These are phyloP conservation scores for Fusarium nanum DNA, from an alignment of 2,329 filamentous ascomycete genomes.

Conservation along the genomic window DNA sequence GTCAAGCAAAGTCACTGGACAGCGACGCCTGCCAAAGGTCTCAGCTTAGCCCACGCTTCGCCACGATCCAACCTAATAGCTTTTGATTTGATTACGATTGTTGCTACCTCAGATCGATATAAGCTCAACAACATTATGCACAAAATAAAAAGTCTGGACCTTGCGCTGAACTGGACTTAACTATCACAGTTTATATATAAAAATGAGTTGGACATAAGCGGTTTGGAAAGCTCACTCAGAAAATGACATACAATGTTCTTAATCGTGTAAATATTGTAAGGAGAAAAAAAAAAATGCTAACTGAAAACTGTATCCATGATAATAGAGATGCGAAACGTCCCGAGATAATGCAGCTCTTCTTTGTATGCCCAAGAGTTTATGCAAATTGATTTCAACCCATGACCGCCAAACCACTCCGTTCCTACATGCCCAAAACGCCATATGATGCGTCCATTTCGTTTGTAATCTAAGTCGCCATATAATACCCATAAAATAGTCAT, in stretches of 20 bases:
- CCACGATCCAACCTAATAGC: slow-evolving; percentile 12
- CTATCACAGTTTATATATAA: background rate
- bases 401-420: slow-evolving; percentile 22
- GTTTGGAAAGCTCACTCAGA: background rate
- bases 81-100: background rate
- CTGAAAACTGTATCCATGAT: slow-evolving; percentile 22
- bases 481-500: slow-evolving; percentile 13
- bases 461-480: slow-evolving; percentile 23
- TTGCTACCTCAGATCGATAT: background rate
- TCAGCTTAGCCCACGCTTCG: slow-evolving; percentile 26
- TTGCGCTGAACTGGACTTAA: background rate
- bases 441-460: slow-evolving; percentile 28
- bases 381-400: slow-evolving; percentile 28
- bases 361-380: slow-evolving; percentile 26
- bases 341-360: slow-evolving; percentile 26
- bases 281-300: background rate
- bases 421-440: slow-evolving; percentile 36
- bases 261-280: background rate
- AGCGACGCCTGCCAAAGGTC: slow-evolving; percentile 35
- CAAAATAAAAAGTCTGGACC: background rate
- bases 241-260: background rate
- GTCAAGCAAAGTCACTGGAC: slow-evolving; percentile 43
- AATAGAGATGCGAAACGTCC: slow-evolving; percentile 3
- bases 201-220: background rate
- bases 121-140: background rate